Conservation (phyloP, 1,284 basidiomycete genomes). For the Golubevia sp. region DNA sequence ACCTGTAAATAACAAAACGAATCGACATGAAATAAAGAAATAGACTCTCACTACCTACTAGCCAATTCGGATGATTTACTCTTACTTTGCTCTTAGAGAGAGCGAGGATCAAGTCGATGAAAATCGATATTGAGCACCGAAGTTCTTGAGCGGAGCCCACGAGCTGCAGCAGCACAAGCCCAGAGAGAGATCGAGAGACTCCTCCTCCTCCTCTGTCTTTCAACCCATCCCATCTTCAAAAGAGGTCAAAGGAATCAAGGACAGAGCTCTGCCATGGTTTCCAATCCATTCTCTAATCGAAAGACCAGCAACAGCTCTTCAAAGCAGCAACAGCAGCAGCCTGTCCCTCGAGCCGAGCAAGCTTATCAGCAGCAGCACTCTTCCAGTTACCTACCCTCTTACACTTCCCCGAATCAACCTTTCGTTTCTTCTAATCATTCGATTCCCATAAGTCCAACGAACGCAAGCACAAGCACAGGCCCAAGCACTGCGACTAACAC, state of each 20-base stretch:
- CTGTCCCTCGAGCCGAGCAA: background rate
- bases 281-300: background rate
- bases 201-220: background rate
- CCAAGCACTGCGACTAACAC: background rate
- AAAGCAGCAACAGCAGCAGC: conserved; percentile 4
- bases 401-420: background rate
- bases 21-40: no score
- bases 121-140: no score
- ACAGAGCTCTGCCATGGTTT: background rate
- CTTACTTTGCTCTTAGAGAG: no score
- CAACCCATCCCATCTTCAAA: background rate
- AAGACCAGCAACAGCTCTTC: background rate
- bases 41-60: no score
- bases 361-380: background rate
- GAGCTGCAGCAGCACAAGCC: background rate
- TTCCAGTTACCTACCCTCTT: background rate
- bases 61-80: no score
- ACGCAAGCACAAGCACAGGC: background rate
- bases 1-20: no score
- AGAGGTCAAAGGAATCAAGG: background rate
- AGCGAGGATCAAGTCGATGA: no score
- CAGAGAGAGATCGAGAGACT: background rate
- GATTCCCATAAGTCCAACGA: background rate
- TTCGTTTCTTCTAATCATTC: no score
- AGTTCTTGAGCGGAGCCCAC: no score